phyloP scores from a whole-genome alignment of 2,329 filamentous ascomycete genomes.

The Magnaporthiopsis rhizophila region DNA sequence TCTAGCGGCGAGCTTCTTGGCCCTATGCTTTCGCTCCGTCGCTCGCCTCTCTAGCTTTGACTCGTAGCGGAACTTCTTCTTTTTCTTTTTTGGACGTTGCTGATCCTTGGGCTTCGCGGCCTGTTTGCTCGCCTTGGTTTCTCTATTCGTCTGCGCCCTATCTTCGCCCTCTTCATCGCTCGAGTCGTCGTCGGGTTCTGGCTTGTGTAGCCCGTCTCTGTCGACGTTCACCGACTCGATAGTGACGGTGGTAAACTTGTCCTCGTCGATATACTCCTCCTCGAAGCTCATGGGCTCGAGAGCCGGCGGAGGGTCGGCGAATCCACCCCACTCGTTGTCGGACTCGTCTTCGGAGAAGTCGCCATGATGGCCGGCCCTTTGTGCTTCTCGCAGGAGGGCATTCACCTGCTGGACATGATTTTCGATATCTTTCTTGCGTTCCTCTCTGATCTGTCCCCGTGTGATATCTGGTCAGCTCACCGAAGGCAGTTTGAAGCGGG shows the following conservation, averaged over 20 bases:
- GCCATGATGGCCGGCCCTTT: conserved; percentile 35
- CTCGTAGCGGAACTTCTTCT: conserved; percentile 90
- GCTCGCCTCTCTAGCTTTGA: conserved; percentile 76
- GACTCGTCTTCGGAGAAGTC: conserved; percentile 35
- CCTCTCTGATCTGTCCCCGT: conserved; percentile 62
- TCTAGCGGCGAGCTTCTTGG: conserved; percentile 38
- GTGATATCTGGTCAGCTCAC: neutral
- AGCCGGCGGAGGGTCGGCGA: conserved; percentile 40
- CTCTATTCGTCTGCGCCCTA: conserved; percentile 25
- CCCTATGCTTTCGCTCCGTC: conserved; percentile 61
- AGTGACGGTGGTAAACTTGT: conserved; percentile 90
- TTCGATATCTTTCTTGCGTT: conserved; percentile 73
- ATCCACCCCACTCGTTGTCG: conserved; percentile 56
- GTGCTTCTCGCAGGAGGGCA: conserved; percentile 55
- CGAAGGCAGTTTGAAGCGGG: neutral
- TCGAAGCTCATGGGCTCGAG: conserved; percentile 62
- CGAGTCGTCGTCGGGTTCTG: conserved; percentile 30
- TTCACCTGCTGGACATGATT: conserved; percentile 74
- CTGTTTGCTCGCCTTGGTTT: conserved; percentile 25
- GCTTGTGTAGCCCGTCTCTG: conserved; percentile 61
- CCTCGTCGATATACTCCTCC: conserved; percentile 93
- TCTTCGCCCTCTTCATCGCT: conserved; percentile 22
- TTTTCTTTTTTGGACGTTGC: conserved; percentile 65
- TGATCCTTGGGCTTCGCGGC: conserved; percentile 34
- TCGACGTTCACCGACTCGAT: conserved; percentile 81